Evolutionary conservation across 1,284 basidiomycete genomes (phyloP).

Genomic region (Hemileia vastatrix): DNA sequence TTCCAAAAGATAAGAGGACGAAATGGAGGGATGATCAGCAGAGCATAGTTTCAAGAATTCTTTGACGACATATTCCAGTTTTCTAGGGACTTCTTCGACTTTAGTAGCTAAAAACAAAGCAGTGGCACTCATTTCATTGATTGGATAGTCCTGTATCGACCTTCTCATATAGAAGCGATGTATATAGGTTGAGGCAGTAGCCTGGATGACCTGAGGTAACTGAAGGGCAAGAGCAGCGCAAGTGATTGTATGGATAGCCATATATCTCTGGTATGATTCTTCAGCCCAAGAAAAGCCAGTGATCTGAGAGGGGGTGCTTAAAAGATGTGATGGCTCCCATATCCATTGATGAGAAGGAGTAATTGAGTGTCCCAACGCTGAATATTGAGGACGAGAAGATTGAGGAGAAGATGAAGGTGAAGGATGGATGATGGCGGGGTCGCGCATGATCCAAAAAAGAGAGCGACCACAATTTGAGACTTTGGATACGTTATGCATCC

Average conservation of each 20-base stretch:
- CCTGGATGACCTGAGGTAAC: conserved; percentile 26
- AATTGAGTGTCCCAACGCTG: conserved; percentile 9
- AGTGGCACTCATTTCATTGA: conserved; percentile 26
- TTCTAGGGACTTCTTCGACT: conserved; percentile 30
- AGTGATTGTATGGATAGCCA: conserved; percentile 12
- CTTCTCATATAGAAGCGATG: conserved; percentile 40
- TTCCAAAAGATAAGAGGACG: neutral
- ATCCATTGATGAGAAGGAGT: conserved; percentile 15
- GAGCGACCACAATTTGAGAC: too few relatives aligned
- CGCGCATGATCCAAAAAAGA: too few relatives aligned
- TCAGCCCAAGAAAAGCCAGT: conserved; percentile 1
- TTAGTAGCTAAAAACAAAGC: conserved; percentile 38
- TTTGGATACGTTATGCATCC: too few relatives aligned
- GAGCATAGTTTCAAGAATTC: conserved; percentile 22
- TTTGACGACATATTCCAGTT: conserved; percentile 29
- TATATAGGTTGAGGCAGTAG: conserved; percentile 32
- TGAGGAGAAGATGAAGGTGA: too few relatives aligned
- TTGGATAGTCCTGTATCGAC: conserved; percentile 27
- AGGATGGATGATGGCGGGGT: too few relatives aligned
- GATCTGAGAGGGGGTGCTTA: conserved; percentile 7
- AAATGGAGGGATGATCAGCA: neutral
- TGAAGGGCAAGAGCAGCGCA: conserved; percentile 3
- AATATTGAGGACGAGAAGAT: neutral
- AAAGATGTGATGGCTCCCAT: neutral
- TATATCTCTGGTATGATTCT: conserved; percentile 4